Evolutionary conservation across 2,329 filamentous ascomycete species (phyloP).

Genomic region (Alternaria triticina): DNA sequence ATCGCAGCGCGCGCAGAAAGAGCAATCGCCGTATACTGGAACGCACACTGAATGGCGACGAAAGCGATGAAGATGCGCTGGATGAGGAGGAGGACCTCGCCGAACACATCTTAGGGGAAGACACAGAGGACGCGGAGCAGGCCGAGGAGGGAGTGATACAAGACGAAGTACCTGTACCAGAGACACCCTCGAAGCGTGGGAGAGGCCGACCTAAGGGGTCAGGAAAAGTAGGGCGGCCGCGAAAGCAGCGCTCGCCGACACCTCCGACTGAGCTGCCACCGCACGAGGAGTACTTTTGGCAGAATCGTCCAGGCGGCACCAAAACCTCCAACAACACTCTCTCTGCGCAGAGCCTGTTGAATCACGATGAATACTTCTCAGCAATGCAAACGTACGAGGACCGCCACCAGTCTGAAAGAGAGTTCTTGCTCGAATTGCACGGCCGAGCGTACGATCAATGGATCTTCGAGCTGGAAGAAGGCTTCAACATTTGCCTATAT

Average conservation of each 20-base stretch:
- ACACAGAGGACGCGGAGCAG: slow-evolving; percentile 47
- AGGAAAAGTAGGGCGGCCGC: slow-evolving; percentile 58
- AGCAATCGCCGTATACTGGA: slow-evolving; percentile 79
- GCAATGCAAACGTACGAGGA: slow-evolving; percentile 69
- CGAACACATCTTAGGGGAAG: slow-evolving; percentile 69
- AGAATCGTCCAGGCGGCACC: slow-evolving; percentile 80
- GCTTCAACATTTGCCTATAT: slow-evolving; percentile 84
- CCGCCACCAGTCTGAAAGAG: slow-evolving; percentile 72
- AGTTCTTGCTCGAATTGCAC: slow-evolving; percentile 76
- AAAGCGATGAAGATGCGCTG: slow-evolving; percentile 71
- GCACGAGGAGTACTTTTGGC: slow-evolving; percentile 91
- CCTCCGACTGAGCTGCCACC: slow-evolving; percentile 82
- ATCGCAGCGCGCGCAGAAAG: slow-evolving; percentile 86
- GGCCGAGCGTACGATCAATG: slow-evolving; percentile 86
- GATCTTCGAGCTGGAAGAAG: slow-evolving; percentile 85
- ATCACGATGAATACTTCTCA: slow-evolving; percentile 90
- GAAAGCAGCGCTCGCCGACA: slow-evolving; percentile 72
- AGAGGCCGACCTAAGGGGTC: slow-evolving; percentile 48
- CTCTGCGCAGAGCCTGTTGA: slow-evolving; percentile 74
- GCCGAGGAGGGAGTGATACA: slow-evolving; percentile 32
- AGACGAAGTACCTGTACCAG: slow-evolving; percentile 50
- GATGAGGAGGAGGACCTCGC: slow-evolving; percentile 72
- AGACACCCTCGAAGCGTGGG: slow-evolving; percentile 62
- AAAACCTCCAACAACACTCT: slow-evolving; percentile 90
- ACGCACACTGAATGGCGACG: slow-evolving; percentile 67